Evolutionary conservation across 176 grass and related monocot genomes (phyloP), one percentile per base, ranked within the genome.

Genomic region (Juncus inflexus): DNA sequence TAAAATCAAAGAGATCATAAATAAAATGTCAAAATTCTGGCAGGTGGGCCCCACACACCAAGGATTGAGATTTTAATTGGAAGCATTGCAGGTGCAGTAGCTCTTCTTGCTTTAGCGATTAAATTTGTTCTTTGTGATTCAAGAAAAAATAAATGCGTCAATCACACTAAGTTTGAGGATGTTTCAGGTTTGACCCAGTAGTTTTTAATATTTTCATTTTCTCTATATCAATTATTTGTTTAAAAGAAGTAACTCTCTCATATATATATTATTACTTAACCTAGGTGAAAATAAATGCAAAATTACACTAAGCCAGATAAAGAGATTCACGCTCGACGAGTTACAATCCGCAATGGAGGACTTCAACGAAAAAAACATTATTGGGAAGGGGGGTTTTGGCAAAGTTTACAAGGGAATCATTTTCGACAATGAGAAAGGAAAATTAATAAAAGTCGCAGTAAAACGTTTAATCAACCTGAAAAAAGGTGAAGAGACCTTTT

Each of bases 51-150:
- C 5, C 9, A 55, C 37, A 83, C 70, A 64, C 59, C 74, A 11
- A 83, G 74, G 15, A 59, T 74, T n/a, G 55, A 74, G 9, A 57
- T 83, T 78, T 63, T 83, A 15, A 52, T 83, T 36, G 81, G 81
- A 69, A 73, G 55, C 60, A 63, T 83, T 65, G 65, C 54, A 61
- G 66, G 68, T 62, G 55, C 73, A 19, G 15, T 68, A 83, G 68
- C 11, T 28, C 12, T 83, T 49, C 47, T 83, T 68, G 55, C 72
- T 50, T 49, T 83, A 42, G 81, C 57, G 7, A 43, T 74, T 52
- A 38, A 36, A 15, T 83, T 83, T 83, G 42, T 74, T 67, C 55
- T 83, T 45, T 83, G 74, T 58, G 67, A 57, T 35, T 58, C 56
- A 16, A 42, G 63, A 57, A 61, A 50, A 42, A 74, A 50, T 13